A percentile compares a stretch with the other conserved stretches of the same genome.
These are phyloP conservation scores for Phytopythium montanum DNA, from an alignment of 352 stramenopile genomes.

Conservation along the genomic window DNA sequence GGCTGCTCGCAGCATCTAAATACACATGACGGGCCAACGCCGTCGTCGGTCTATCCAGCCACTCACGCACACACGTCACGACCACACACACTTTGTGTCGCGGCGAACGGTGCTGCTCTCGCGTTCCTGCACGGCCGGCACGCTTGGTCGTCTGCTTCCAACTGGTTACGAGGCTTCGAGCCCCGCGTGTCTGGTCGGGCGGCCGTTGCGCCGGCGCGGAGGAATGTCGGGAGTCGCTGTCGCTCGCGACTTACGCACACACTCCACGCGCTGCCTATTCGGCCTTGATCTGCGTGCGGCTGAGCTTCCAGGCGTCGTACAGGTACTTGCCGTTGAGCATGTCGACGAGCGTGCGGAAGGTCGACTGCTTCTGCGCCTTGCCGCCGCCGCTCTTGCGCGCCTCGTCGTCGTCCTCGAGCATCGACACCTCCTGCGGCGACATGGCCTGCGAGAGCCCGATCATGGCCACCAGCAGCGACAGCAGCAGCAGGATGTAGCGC, in stretches of 20 bases:
- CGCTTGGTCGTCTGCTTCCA: background rate
- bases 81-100: background rate
- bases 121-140: background rate
- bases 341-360: constrained; percentile 71
- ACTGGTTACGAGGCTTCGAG: background rate
- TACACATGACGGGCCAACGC: background rate
- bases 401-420: constrained; percentile 51
- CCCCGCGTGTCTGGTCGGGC: background rate
- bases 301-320: constrained; percentile 79
- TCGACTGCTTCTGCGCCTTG: constrained; percentile 47
- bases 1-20: constrained; percentile 6
- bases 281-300: constrained; percentile 53
- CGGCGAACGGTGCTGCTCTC: background rate
- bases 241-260: constrained; percentile 5
- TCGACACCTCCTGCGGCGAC: constrained; percentile 60
- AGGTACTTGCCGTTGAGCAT: constrained; percentile 89
- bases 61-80: background rate
- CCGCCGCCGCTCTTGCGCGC: constrained; percentile 43
- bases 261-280: constrained; percentile 19
- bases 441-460: constrained; percentile 81
- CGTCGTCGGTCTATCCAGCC: background rate
- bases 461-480: constrained; percentile 83
- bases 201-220: background rate
- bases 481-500: constrained; percentile 81
- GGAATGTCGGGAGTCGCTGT: background rate